Evolutionary conservation across 1,284 basidiomycete species (phyloP).

Genomic region (Paramarasmius palmivorus): DNA sequence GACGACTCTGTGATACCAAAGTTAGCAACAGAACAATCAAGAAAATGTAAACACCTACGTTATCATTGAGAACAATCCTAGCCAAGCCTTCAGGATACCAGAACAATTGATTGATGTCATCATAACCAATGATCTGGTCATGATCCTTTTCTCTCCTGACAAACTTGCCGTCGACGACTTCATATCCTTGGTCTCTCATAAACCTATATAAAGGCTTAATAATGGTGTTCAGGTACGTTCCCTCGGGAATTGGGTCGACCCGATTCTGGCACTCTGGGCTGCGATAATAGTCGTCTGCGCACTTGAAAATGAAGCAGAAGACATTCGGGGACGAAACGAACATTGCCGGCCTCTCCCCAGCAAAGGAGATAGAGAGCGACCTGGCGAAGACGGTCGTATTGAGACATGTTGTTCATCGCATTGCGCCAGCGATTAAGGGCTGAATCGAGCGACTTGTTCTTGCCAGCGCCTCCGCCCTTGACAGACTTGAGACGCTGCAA

Average conservation of each 20-base stretch:
- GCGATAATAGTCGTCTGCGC: conserved; percentile 99
- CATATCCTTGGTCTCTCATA: conserved; percentile 97
- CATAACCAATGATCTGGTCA: conserved; percentile 95
- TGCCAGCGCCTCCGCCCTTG: conserved; percentile 56
- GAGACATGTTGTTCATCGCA: conserved; percentile 99
- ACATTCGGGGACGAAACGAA: conserved; percentile 96
- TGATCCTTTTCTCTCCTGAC: conserved; percentile 94
- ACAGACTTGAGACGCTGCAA: conserved; percentile 87
- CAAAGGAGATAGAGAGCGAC: conserved; percentile 94
- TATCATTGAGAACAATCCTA: conserved; percentile 87
- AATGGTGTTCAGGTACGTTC: conserved; percentile 89
- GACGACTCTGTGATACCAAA: conserved; percentile 61
- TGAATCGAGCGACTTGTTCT: conserved; percentile 86
- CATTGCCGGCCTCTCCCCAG: conserved; percentile 98
- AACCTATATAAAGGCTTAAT: conserved; percentile 96
- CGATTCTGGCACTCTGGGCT: conserved; percentile 97
- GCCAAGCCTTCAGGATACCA: conserved; percentile 99
- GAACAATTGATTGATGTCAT: conserved; percentile 99
- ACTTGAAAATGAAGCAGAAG: conserved; percentile 99
- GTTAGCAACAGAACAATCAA: conserved; percentile 3
- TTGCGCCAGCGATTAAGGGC: conserved; percentile 94
- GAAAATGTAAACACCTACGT: conserved; percentile 48
- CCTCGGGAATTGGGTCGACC: conserved; percentile 93
- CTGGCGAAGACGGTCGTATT: conserved; percentile 96
- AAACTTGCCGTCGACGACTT: conserved; percentile 94